Evolutionary conservation across 352 stramenopile genomes (phyloP).

Genomic region (Pythium vanterpoolii): DNA sequence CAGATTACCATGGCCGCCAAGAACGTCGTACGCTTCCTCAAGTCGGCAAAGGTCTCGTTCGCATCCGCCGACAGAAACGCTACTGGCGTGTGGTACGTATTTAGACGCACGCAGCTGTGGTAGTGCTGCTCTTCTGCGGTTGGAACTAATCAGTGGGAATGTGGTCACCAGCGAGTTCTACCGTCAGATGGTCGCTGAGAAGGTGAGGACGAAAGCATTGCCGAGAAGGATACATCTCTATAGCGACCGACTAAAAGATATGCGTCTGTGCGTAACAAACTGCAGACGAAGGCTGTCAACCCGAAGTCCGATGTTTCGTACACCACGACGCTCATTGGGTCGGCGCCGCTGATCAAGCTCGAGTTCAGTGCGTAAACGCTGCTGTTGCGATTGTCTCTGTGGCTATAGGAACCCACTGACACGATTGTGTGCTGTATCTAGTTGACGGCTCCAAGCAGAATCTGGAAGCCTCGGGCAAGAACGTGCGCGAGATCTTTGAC

Average conservation of each 20-base stretch:
- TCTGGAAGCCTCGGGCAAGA: conserved; percentile 67
- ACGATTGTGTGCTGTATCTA: conserved; percentile 14
- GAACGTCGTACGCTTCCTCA: conserved; percentile 85
- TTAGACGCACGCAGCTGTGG: not conserved
- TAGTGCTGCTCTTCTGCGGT: not conserved
- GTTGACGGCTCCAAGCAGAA: conserved; percentile 76
- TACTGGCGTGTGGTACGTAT: conserved; percentile 64
- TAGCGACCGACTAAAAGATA: not conserved
- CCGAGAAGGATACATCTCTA: not conserved
- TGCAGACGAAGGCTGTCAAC: conserved; percentile 69
- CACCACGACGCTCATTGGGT: conserved; percentile 50
- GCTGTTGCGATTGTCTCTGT: not conserved
- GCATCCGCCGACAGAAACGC: conserved; percentile 74
- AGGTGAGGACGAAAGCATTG: conserved; percentile 32
- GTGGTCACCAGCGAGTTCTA: conserved; percentile 75
- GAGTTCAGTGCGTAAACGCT: conserved; percentile 64
- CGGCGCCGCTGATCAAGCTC: conserved; percentile 64
- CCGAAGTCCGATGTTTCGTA: conserved; percentile 74
- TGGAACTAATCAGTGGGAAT: conserved; percentile 3
- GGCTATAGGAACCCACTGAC: not conserved
- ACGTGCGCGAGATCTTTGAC: conserved; percentile 82
- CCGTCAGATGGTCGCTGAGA: conserved; percentile 73
- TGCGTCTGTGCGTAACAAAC: too few species aligned
- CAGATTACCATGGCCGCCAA: conserved; percentile 57
- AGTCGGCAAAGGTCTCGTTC: conserved; percentile 83